Evolutionary conservation across 805 yeast genomes (phyloP).

Genomic region (Cyberlindnera mississippiensis): DNA sequence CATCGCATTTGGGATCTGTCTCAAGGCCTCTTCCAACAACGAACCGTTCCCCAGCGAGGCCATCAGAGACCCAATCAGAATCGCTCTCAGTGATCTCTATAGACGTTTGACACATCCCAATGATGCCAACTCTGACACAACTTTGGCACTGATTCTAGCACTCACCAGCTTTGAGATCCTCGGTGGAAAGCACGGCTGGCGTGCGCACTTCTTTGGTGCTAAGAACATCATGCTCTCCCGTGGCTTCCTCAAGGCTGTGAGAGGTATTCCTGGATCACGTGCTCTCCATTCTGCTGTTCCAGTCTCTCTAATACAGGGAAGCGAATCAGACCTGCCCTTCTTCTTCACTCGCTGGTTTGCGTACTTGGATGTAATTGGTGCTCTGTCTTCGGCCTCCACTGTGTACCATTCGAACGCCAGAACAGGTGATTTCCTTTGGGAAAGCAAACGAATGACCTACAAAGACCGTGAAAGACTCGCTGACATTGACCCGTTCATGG

Average conservation of each 20-base stretch:
- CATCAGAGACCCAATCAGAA: slow-evolving; percentile 48
- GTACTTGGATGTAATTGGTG: slow-evolving; percentile 61
- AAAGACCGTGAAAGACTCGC: slow-evolving; percentile 26
- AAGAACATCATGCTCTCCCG: slow-evolving; percentile 56
- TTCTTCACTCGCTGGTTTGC: slow-evolving; percentile 68
- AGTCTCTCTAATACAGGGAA: slow-evolving; percentile 15
- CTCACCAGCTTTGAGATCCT: slow-evolving; percentile 53
- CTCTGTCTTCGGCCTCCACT: slow-evolving; percentile 48
- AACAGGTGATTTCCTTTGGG: slow-evolving; percentile 24
- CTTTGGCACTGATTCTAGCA: slow-evolving; percentile 58
- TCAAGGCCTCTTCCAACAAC: slow-evolving; percentile 26
- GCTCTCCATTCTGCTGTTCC: slow-evolving; percentile 2
- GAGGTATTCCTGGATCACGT: too few relatives aligned
- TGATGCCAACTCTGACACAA: slow-evolving; percentile 59
- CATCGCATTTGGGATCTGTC: slow-evolving; percentile 47
- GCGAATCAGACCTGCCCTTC: slow-evolving; percentile 31
- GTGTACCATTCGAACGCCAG: slow-evolving; percentile 28
- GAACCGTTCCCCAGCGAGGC: slow-evolving; percentile 31
- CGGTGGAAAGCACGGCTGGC: slow-evolving; percentile 47
- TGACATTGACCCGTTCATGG: slow-evolving; percentile 59
- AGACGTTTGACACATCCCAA: slow-evolving; percentile 44
- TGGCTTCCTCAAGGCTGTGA: slow-evolving; percentile 35
- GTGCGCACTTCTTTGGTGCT: slow-evolving; percentile 66
- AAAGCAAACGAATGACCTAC: slow-evolving; percentile 11
- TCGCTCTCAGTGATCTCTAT: slow-evolving; percentile 56